Evolutionary conservation across 2,329 filamentous ascomycete species (phyloP), one percentile per base, ranked within the genome.

Genomic region (Hymenoscyphus linearis): DNA sequence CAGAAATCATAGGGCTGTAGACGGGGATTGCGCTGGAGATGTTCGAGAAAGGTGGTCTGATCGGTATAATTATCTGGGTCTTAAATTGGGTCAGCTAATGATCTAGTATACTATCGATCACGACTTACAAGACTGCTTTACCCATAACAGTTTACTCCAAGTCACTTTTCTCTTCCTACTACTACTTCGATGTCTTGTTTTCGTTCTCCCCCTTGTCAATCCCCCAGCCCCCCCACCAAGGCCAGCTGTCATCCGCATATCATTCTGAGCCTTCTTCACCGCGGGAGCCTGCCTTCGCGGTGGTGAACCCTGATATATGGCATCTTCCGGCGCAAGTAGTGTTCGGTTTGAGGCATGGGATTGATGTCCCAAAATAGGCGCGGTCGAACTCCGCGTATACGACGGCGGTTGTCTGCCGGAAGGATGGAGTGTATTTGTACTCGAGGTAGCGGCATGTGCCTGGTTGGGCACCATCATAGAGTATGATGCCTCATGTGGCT

Each of bases 21-120:
- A 47, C 93, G 87, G 4, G 93, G 93, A 74, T 99, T 99, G 55
- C 93, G 86, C 75, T 99, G 93, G 18, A 99, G 85, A 70, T 96
- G 92, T 72, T 97, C 93, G 67, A 99, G 87, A 70, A 99, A 99
- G 1, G 95, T 98, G 63, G 91, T 90, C 73, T 95, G 92, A 73
- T 99, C 95, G 47, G 95, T 98, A 74, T 98, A 98, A 75, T 99
- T 99, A 75, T 99, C 95, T n/a, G 95, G 93, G 73, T 96, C 91
- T 93, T 55, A 9, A 2, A 18, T 3, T 6, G 10, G 44, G 18
- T 50, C 5, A 50, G 44, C 18, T 13, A 22, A 13, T 50, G 18
- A 25, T 25, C 25, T 7, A 13, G 7, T 4, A 13, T 50, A 13
- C 2, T 3, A 10, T 22, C 12, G 3, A 14, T 50, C 9, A 22